A percentile compares a stretch with the other conserved stretches of the same genome.
Evolutionary conservation across 805 yeast species (phyloP).

Genomic region (Metschnikowia proteae): DNA sequence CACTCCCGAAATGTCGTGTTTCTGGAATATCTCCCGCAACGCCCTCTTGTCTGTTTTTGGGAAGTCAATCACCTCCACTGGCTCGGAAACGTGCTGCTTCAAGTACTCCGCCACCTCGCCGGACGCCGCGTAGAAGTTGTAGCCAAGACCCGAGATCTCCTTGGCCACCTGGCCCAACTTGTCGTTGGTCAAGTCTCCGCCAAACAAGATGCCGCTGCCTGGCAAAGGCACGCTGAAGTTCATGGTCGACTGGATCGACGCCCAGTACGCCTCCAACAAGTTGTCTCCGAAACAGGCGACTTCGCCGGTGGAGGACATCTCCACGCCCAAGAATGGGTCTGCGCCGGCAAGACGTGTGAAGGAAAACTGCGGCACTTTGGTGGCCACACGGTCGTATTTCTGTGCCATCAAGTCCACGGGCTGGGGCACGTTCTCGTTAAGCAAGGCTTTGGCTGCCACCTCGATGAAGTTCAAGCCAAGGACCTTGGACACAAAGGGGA

Average conservation of each 20-base stretch:
- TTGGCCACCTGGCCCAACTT: slow-evolving; percentile 71
- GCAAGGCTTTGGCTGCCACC: slow-evolving; percentile 84
- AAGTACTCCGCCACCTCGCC: slow-evolving; percentile 70
- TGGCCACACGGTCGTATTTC: slow-evolving; percentile 80
- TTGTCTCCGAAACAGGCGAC: slow-evolving; percentile 94
- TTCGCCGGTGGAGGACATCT: slow-evolving; percentile 99
- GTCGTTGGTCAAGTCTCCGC: slow-evolving; percentile 81
- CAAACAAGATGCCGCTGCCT: slow-evolving; percentile 84
- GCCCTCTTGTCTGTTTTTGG: slow-evolving; percentile 92
- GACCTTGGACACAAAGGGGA: slow-evolving; percentile 98
- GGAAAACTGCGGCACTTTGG: slow-evolving; percentile 97
- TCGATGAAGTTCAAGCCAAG: slow-evolving; percentile 93
- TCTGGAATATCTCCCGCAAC: slow-evolving; percentile 88
- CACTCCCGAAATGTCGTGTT: slow-evolving; percentile 79
- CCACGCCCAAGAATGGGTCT: slow-evolving; percentile 98
- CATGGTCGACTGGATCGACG: slow-evolving; percentile 94
- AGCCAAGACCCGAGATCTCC: slow-evolving; percentile 69
- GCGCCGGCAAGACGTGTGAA: slow-evolving; percentile 99
- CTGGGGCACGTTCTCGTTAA: slow-evolving; percentile 67
- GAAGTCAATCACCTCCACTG: slow-evolving; percentile 72
- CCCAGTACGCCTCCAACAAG: slow-evolving; percentile 92
- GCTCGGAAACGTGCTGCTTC: slow-evolving; percentile 41
- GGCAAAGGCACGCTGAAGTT: slow-evolving; percentile 93
- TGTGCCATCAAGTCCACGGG: slow-evolving; percentile 82
- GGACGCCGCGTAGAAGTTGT: slow-evolving; percentile 76